phyloP scores from a whole-genome alignment of 192 early-diverging fungal genomes.

The Coemansia sp. region DNA sequence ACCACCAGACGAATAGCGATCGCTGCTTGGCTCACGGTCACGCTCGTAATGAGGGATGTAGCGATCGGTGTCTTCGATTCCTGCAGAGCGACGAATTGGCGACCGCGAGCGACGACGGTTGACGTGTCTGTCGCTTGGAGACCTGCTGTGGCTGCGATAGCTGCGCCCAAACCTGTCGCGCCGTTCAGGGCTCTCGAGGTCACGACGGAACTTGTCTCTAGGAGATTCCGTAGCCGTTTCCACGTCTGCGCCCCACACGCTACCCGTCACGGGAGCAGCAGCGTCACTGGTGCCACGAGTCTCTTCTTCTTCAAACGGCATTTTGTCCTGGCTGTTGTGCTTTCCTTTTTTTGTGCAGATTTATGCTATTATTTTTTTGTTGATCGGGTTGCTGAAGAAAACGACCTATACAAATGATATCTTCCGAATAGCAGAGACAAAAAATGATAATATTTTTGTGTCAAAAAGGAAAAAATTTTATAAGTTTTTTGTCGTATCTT shows the following conservation, averaged over 20 bases:
- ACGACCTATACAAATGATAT: background rate
- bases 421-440: background rate
- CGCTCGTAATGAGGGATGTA: slow-evolving; percentile 87
- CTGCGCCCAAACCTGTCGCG: slow-evolving; percentile 52
- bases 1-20: slow-evolving; percentile 41
- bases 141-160: slow-evolving; percentile 35
- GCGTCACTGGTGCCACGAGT: slow-evolving; percentile 19
- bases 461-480: background rate
- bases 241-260: slow-evolving; percentile 25
- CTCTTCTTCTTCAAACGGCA: slow-evolving; percentile 52
- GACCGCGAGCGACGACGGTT: slow-evolving; percentile 45
- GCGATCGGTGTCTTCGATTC: slow-evolving; percentile 62
- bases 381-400: background rate
- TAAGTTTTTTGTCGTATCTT: background rate
- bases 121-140: slow-evolving; percentile 30
- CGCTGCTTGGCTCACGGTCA: slow-evolving; percentile 50
- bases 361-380: slow-evolving; percentile 2
- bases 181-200: slow-evolving; percentile 47
- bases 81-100: slow-evolving; percentile 32
- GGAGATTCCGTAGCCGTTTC: slow-evolving; percentile 25
- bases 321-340: slow-evolving; percentile 3
- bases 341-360: background rate
- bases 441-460: too few relatives aligned
- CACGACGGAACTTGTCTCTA: slow-evolving; percentile 44
- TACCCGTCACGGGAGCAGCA: slow-evolving; percentile 3